Conservation (phyloP, 495 filamentous ascomycete genomes). For the Talaromyces proteolyticus region DNA sequence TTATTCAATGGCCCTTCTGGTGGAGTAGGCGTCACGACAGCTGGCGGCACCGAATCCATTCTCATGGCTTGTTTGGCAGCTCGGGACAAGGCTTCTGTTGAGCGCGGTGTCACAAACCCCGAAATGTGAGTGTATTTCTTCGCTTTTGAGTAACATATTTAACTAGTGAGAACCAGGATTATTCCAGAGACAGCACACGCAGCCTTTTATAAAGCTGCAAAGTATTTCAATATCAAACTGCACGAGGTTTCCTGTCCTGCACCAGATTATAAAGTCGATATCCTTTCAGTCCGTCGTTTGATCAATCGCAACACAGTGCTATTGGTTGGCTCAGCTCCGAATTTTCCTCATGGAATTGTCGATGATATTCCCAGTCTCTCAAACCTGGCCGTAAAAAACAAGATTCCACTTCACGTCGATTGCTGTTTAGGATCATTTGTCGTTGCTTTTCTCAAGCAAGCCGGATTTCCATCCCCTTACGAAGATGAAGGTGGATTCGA, state of each 20-base stretch:
- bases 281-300: constrained; percentile 67
- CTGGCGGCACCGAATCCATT: constrained; percentile 92
- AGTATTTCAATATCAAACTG: constrained; percentile 92
- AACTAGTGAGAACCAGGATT: constrained; percentile 49
- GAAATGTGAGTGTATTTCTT: constrained; percentile 63
- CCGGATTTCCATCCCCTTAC: constrained; percentile 63
- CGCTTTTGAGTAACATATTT: neutral
- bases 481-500: constrained; percentile 81
- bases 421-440: constrained; percentile 96
- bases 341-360: constrained; percentile 96
- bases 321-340: constrained; percentile 89
- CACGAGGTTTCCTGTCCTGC: constrained; percentile 86
- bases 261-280: constrained; percentile 75
- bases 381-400: constrained; percentile 68
- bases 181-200: constrained; percentile 90
- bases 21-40: constrained; percentile 83
- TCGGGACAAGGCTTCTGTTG: constrained; percentile 77
- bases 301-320: constrained; percentile 96
- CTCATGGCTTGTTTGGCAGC: constrained; percentile 88
- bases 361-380: constrained; percentile 87
- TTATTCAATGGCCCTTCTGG: constrained; percentile 83
- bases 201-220: constrained; percentile 88
- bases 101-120: constrained; percentile 89
- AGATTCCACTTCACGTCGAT: constrained; percentile 88
- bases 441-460: constrained; percentile 80